Evolutionary conservation across 768 basidiomycete species (phyloP).

Genomic region (Suillus subaureus): DNA sequence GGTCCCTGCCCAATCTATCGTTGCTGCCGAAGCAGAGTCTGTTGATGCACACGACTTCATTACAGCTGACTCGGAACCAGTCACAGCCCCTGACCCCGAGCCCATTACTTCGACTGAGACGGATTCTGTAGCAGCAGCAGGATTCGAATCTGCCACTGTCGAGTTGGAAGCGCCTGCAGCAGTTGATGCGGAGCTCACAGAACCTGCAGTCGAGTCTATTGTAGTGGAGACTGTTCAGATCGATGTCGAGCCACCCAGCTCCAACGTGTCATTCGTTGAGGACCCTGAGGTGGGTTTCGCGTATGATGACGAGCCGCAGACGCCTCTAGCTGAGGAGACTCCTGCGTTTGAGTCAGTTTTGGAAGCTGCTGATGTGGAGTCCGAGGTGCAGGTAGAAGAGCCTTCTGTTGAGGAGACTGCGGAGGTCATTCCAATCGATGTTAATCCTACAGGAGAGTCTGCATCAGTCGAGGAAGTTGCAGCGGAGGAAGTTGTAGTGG

Average conservation of each 20-base stretch:
- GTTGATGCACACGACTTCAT: not conserved
- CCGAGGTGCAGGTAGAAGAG: constrained; percentile 1
- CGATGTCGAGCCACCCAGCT: constrained; percentile 10
- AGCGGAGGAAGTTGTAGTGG: not conserved
- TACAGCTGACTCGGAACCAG: not conserved
- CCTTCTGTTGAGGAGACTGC: not conserved
- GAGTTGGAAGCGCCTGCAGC: constrained; percentile 4
- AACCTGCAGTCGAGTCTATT: not conserved
- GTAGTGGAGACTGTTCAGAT: constrained; percentile 3
- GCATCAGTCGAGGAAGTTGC: not conserved
- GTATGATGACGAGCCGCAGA: not conserved
- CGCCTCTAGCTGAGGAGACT: not conserved
- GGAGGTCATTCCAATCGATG: not conserved
- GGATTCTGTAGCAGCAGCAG: not conserved
- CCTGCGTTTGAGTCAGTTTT: not conserved
- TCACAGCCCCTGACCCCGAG: not conserved
- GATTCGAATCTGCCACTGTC: not conserved
- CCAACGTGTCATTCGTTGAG: constrained; percentile 5
- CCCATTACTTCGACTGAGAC: constrained; percentile 3
- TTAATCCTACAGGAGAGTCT: not conserved
- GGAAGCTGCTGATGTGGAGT: not conserved
- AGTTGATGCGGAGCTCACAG: not conserved
- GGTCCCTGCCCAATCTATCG: not conserved
- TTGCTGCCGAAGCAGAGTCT: not conserved
- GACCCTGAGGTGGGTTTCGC: constrained; percentile 6